Evolutionary conservation across 2,329 filamentous ascomycete species (phyloP), one percentile per base, ranked within the genome.

Genomic region (Pseudogymnoascus sp.): DNA sequence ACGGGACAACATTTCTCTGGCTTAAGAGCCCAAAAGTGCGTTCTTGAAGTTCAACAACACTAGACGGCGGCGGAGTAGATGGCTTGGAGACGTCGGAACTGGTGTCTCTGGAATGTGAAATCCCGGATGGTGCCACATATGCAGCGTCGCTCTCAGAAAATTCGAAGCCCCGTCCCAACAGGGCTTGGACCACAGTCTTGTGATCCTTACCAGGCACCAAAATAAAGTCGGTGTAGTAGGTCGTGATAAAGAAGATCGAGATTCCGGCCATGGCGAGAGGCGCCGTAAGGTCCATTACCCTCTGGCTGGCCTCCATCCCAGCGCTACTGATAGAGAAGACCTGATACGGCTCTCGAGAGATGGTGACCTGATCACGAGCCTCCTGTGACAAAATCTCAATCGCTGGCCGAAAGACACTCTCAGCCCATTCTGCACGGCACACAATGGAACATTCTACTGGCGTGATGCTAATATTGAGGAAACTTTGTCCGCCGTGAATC

Each of bases 221-320:
- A 69, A 99, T 95, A 75, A 96, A 97, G 77, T 99, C 93, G 35
- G 90, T 94, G 76, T 96, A 97, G 76, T 97, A 99, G 33, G 92
- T 97, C 3, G 93, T 97, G 73, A 97, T 96, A 81, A 97, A 97
- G 79, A 97, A 97, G 71, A 99, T 96, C 60, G 93, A 90, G 60
- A 97, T 94, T 68, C 91, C 90, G 59, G 93, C 93, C 72, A 97
- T 82, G 29, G 94, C 93, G 33, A 97, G 80, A 4, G 93, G 94
- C 60, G 87, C 92, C 6, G 92, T 97, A 65, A 99, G 76, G 71
- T 97, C 93, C 69, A 97, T 84, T 5, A 99, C 93, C 62, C 92
- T 85, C 68, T 92, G 91, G 5, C 92, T 92, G 8, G 93, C 92
- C 72, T 97, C 92, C 68, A 96, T 86, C 6, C 92, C 92, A 68